These are phyloP conservation scores for Jatropha multifida DNA, from an alignment of 441 rosid species.

Conservation along the genomic window DNA sequence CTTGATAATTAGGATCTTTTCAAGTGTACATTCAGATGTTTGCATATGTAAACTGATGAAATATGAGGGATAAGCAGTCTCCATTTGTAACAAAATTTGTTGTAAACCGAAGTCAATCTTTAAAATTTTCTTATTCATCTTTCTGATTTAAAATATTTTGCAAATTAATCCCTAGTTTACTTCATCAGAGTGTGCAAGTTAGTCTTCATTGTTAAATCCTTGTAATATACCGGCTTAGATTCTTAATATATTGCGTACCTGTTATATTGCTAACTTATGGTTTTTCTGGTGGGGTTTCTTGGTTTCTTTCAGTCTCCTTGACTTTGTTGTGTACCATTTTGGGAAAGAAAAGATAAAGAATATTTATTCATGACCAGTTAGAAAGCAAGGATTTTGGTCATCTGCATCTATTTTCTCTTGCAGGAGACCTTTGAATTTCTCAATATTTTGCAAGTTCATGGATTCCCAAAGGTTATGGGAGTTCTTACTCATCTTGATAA, in stretches of 20 bases:
- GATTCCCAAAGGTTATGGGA: constrained; percentile 93
- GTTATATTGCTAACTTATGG: background rate
- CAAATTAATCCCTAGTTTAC: background rate
- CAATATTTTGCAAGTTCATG: constrained; percentile 90
- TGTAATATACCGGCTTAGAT: background rate
- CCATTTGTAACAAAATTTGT: background rate
- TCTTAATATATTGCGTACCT: background rate
- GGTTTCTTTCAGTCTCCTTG: background rate
- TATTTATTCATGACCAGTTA: background rate
- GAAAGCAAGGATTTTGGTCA: constrained; percentile 8
- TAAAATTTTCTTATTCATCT: background rate
- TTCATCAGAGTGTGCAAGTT: background rate
- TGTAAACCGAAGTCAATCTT: background rate
- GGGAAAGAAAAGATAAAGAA: background rate
- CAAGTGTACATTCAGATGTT: background rate
- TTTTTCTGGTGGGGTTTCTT: constrained; percentile 4
- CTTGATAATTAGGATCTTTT: background rate
- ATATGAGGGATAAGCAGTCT: background rate
- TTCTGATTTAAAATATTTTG: background rate
- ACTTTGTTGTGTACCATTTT: constrained; percentile 1
- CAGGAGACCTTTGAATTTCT: constrained; percentile 98
- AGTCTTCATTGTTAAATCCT: background rate
- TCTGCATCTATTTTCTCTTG: constrained; percentile 16
- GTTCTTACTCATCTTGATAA: constrained; percentile 94
- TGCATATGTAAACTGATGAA: constrained; percentile 4